Evolutionary conservation across 1,284 basidiomycete genomes (phyloP), one percentile per base, ranked within the genome.

Genomic region (Ustilago hordei): DNA sequence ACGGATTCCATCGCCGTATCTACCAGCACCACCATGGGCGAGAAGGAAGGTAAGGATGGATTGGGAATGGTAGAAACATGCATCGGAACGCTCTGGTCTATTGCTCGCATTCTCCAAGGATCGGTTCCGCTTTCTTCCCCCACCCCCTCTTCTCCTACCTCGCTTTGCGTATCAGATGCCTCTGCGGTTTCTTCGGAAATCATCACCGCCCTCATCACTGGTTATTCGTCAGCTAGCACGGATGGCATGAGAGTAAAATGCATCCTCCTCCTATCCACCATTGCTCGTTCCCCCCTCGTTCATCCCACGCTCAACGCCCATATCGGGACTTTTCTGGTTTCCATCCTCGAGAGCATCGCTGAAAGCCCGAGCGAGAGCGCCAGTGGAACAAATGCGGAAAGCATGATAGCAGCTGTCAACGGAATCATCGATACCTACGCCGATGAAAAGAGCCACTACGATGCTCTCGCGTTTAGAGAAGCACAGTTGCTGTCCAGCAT

Each of bases 351-450:
- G 58, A n/a, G 34, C 12, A 59, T 79, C 43, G 64, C 76, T 3
- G 65, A 78, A 2, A 1, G 43, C 6, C 9, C 36, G 43, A 32
- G 11, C 17, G 39, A 17, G 8, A 45, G 13, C 19, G n/a, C 7
- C 7, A 6, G 34, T 28, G 58, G 45, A 4, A 77, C 78, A 6
- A 89, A 89, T 53, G 89, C 91, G 2, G 95, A 98, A 83, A 89
- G 92, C 0, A 88, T 93, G 64, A 89, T 98, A 19, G 94, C 96
- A 80, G 90, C 91, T 0, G 88, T 92, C 36, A 95, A 96, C 41
- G 93, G 93, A 32, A 86, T 98, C 55, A 94, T 98, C 76, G 96
- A 98, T 86, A 92, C 96, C 57, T 99, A 93, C 86, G 94, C 95
- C 2, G 96, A 99, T 87, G 97, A 99, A 86, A 89, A 87, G 9